Conservation (phyloP, 148 eudicot genomes). For the Dianthus caryophyllus region DNA sequence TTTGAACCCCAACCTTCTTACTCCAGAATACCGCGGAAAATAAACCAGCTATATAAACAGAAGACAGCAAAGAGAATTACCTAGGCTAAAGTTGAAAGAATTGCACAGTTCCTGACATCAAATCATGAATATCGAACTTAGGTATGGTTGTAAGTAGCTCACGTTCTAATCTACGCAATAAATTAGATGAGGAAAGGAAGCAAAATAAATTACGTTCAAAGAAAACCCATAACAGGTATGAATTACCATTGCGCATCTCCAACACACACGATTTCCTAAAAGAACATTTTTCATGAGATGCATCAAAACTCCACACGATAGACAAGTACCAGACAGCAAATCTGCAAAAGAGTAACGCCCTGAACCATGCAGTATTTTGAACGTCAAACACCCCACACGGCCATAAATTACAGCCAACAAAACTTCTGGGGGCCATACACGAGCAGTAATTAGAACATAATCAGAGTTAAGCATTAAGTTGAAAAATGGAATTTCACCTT, state of each 20-base stretch:
- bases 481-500: slow-evolving; percentile 34
- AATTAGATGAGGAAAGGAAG: neutral
- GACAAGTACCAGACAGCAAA: slow-evolving; percentile 6
- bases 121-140: slow-evolving; percentile 16
- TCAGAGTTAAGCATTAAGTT: slow-evolving; percentile 12
- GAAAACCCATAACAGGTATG: neutral
- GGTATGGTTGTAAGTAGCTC: neutral
- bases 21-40: slow-evolving; percentile 13
- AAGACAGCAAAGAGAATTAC: slow-evolving; percentile 26
- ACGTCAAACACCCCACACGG: slow-evolving; percentile 18
- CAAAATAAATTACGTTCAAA: neutral
- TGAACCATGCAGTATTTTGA: slow-evolving; percentile 10
- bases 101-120: slow-evolving; percentile 22
- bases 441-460: slow-evolving; percentile 22
- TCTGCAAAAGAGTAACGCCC: neutral
- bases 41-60: slow-evolving; percentile 15
- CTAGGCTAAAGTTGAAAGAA: slow-evolving; percentile 25
- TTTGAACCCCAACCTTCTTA: slow-evolving; percentile 19
- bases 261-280: neutral
- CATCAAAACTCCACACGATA: neutral
- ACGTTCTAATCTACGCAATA: neutral
- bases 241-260: slow-evolving; percentile 4
- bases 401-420: slow-evolving; percentile 5
- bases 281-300: slow-evolving; percentile 8
- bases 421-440: slow-evolving; percentile 13